Evolutionary conservation across 2,329 filamentous ascomycete genomes (phyloP).

Genomic region (Sordariomycetes sp.): DNA sequence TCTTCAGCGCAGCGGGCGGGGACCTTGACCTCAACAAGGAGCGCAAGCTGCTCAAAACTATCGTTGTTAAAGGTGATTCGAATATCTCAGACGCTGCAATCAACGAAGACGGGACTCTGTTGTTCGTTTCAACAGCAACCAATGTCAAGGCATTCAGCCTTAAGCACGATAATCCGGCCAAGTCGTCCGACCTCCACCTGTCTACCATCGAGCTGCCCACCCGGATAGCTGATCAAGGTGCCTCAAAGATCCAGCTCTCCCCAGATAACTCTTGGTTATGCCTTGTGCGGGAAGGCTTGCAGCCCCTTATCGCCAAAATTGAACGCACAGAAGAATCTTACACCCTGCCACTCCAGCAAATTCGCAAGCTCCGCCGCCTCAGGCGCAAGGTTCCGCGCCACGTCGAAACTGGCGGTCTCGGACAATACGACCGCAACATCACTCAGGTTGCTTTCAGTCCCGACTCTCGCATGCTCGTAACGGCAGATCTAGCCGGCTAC

Average conservation of each 20-base stretch:
- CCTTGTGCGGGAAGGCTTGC: conserved; percentile 52
- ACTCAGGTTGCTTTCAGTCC: conserved; percentile 68
- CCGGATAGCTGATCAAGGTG: conserved; percentile 50
- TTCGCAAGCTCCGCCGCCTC: conserved; percentile 42
- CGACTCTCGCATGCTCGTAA: conserved; percentile 70
- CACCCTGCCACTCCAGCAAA: conserved; percentile 17
- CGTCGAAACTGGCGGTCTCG: conserved; percentile 54
- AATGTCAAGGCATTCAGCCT: conserved; percentile 73
- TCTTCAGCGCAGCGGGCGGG: conserved; percentile 30
- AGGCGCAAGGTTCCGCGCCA: conserved; percentile 44
- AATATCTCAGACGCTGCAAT: conserved; percentile 71
- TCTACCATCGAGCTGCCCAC: conserved; percentile 57
- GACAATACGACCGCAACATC: conserved; percentile 69
- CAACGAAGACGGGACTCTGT: conserved; percentile 60
- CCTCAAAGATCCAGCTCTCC: conserved; percentile 60
- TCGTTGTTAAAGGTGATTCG: conserved; percentile 65
- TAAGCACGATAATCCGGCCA: conserved; percentile 37
- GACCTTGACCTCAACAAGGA: conserved; percentile 36
- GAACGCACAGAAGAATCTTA: conserved; percentile 9
- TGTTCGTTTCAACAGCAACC: conserved; percentile 67
- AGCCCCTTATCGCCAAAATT: conserved; percentile 36
- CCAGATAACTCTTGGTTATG: conserved; percentile 63
- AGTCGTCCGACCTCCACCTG: conserved; percentile 55
- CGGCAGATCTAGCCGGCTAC: conserved; percentile 74
- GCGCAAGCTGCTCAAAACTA: conserved; percentile 59